Percentiles rank a stretch among this genome's conserved stretches.
phyloP scores from a whole-genome alignment of 1,284 basidiomycete genomes.

The Neonothopanus nambi region DNA sequence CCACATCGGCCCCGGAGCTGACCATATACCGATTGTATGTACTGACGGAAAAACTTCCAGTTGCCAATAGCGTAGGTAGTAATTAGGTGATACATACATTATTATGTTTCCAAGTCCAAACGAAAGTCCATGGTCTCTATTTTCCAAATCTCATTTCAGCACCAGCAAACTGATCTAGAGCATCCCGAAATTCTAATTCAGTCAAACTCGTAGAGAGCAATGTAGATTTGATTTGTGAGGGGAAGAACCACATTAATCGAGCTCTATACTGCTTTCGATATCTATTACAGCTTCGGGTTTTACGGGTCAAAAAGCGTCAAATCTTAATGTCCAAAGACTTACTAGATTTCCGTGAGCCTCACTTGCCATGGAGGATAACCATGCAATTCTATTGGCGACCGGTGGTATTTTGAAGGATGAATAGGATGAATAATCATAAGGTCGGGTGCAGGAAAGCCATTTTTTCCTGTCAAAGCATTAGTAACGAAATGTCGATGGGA shows the following conservation, averaged over 20 bases:
- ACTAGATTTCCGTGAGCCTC: conserved; percentile 75
- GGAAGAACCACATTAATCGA: conserved; percentile 18
- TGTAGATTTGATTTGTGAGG: conserved; percentile 11
- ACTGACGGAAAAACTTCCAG: too few species aligned
- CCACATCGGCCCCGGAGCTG: too few species aligned
- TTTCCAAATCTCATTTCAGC: conserved; percentile 77
- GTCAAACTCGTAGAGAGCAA: conserved; percentile 34
- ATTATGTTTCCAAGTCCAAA: too few species aligned
- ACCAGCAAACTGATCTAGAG: conserved; percentile 65
- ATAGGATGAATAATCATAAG: conserved; percentile 72
- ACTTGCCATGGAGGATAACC: conserved; percentile 82
- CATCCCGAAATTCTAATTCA: conserved; percentile 59
- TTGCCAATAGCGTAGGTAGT: too few species aligned
- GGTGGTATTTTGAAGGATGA: conserved; percentile 34
- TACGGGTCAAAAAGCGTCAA: conserved; percentile 12
- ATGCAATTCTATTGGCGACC: conserved; percentile 58
- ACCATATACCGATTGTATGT: too few species aligned
- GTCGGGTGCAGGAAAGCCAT: conserved; percentile 64
- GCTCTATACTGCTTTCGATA: conserved; percentile 15
- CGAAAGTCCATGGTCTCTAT: conserved; percentile 29
- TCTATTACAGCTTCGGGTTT: conserved; percentile 25
- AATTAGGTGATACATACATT: too few species aligned
- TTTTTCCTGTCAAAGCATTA: conserved; percentile 32
- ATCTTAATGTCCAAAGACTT: conserved; percentile 28
- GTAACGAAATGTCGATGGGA: conserved; percentile 12